These are phyloP conservation scores for Xylaria hypoxylon DNA, from an alignment of 2,329 filamentous ascomycete genomes.

Conservation along the genomic window DNA sequence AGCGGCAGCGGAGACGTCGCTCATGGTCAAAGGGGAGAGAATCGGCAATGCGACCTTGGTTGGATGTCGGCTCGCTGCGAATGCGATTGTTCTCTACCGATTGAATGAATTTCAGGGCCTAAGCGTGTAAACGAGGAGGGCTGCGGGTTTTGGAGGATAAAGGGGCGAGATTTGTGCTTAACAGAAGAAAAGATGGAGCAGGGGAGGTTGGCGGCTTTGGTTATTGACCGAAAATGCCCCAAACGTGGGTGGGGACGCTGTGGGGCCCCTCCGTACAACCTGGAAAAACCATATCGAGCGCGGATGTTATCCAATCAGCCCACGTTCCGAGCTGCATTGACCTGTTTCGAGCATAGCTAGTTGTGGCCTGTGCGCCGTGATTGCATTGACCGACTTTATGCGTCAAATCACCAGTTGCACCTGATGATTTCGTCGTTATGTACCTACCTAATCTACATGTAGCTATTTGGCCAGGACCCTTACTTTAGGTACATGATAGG, in stretches of 20 bases:
- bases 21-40: slow-evolving; percentile 40
- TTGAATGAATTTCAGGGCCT: slow-evolving; percentile 49
- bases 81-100: slow-evolving; percentile 44
- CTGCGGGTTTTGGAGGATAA: slow-evolving; percentile 49
- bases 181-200: slow-evolving; percentile 47
- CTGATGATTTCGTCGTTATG: slow-evolving; percentile 2
- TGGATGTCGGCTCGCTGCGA: slow-evolving; percentile 30
- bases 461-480: too few species aligned
- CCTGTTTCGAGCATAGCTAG: slow-evolving; percentile 41
- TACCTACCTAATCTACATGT: neutral
- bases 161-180: slow-evolving; percentile 50
- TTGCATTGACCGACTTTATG: slow-evolving; percentile 49
- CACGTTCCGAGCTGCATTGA: neutral
- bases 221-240: slow-evolving; percentile 34
- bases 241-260: slow-evolving; percentile 29
- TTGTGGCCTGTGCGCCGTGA: slow-evolving; percentile 40
- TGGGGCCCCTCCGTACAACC: slow-evolving; percentile 34
- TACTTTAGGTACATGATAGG: too few species aligned
- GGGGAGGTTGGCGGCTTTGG: slow-evolving; percentile 37
- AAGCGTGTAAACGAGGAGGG: slow-evolving; percentile 50
- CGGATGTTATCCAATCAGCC: slow-evolving; percentile 22
- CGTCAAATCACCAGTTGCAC: slow-evolving; percentile 35
- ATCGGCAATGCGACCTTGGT: slow-evolving; percentile 32
- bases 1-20: slow-evolving; percentile 44
- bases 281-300: slow-evolving; percentile 36